Conservation (phyloP, 768 basidiomycete species). For the Termitomyces sp. region DNA sequence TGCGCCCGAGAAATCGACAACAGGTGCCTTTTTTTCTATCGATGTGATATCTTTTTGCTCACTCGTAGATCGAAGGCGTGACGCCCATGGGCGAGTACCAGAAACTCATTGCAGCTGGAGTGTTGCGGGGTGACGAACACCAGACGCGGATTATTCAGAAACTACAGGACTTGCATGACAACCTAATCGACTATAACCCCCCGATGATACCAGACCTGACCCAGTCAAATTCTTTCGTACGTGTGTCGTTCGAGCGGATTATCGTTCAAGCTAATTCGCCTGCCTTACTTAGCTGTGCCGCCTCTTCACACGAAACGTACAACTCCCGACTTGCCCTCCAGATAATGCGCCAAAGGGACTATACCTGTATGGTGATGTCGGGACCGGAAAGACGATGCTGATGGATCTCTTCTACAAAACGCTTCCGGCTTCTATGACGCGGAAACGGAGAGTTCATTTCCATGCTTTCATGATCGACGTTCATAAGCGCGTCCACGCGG, state of each 20-base stretch:
- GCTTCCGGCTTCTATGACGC: conserved; percentile 57
- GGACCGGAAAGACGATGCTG: conserved; percentile 97
- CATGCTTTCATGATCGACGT: conserved; percentile 99
- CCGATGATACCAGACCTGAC: conserved; percentile 48
- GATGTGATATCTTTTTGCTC: neutral
- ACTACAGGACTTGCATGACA: conserved; percentile 75
- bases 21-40: neutral
- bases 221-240: conserved; percentile 33
- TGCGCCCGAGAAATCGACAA: neutral
- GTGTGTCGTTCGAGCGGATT: conserved; percentile 4
- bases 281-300: conserved; percentile 41
- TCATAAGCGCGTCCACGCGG: conserved; percentile 84
- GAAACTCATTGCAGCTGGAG: conserved; percentile 36
- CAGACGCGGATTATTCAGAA: conserved; percentile 82
- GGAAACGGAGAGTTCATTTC: conserved; percentile 91
- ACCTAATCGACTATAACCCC: conserved; percentile 65
- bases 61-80: conserved; percentile 21
- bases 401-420: conserved; percentile 97
- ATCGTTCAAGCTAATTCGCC: conserved; percentile 11
- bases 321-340: conserved; percentile 35
- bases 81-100: conserved; percentile 42
- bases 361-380: conserved; percentile 95
- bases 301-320: conserved; percentile 34
- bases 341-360: conserved; percentile 73
- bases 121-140: conserved; percentile 71